Percentiles rank a stretch among this genome's conserved stretches.
phyloP scores from a whole-genome alignment of 2,329 filamentous ascomycete species.

The Torrubiella hemipterigena region DNA sequence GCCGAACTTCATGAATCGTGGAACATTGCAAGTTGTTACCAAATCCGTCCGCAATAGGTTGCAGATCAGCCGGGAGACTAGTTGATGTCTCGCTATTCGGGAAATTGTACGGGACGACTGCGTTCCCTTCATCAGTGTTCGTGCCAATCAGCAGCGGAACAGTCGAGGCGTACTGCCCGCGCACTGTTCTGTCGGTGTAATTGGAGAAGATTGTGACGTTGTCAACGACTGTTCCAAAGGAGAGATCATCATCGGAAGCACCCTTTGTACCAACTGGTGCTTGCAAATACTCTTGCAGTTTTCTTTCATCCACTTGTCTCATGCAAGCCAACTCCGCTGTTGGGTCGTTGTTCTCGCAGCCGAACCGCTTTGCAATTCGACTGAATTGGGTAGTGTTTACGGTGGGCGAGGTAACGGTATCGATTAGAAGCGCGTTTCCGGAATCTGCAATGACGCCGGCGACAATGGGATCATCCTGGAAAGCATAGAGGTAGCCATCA shows the following conservation, averaged over 20 bases:
- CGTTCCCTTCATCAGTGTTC: slow-evolving; percentile 5
- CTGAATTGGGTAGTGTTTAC: slow-evolving; percentile 1
- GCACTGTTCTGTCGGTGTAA: slow-evolving; percentile 1
- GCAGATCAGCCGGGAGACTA: neutral
- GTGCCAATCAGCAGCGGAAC: slow-evolving; percentile 4
- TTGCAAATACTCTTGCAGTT: slow-evolving; percentile 4
- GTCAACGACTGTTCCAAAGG: slow-evolving; percentile 4
- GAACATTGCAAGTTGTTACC: neutral
- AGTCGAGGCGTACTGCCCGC: slow-evolving; percentile 3
- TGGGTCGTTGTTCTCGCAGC: neutral
- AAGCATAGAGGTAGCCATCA: slow-evolving; percentile 6
- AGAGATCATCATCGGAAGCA: slow-evolving; percentile 1
- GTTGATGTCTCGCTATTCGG: slow-evolving; percentile 2
- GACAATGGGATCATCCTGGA: slow-evolving; percentile 4
- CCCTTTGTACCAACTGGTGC: neutral
- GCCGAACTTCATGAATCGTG: neutral
- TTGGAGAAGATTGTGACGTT: slow-evolving; percentile 5
- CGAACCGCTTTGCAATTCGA: slow-evolving; percentile 2
- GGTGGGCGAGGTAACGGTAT: neutral
- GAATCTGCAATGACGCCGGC: slow-evolving; percentile 5
- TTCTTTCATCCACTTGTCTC: neutral
- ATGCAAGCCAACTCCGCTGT: slow-evolving; percentile 1
- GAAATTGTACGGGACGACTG: slow-evolving; percentile 3
- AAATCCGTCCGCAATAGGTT: neutral
- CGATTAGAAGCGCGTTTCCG: slow-evolving; percentile 2